Conservation (phyloP, 1,284 basidiomycete genomes). For the Malassezia psittaci region DNA sequence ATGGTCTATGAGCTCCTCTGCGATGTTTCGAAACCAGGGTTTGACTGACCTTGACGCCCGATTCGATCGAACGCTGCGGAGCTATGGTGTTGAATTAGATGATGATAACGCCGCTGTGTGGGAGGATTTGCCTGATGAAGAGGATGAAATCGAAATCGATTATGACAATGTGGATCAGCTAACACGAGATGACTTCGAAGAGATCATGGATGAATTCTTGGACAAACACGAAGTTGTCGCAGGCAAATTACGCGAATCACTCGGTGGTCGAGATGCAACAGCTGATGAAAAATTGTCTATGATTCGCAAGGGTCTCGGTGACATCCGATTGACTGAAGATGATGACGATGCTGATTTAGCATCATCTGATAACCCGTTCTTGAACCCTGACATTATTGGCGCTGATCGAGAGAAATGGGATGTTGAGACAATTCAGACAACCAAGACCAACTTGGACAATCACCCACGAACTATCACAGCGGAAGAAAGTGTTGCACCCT, state of each 20-base stretch:
- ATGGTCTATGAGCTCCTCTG: slow-evolving; percentile 75
- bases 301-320: slow-evolving; percentile 33
- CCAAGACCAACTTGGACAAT: slow-evolving; percentile 45
- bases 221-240: slow-evolving; percentile 86
- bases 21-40: slow-evolving; percentile 84
- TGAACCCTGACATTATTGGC: slow-evolving; percentile 20
- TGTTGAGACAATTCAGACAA: slow-evolving; percentile 42
- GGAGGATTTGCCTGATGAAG: slow-evolving; percentile 48
- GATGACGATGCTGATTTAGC: slow-evolving; percentile 70
- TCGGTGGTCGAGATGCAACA: slow-evolving; percentile 32
- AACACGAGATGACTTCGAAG: slow-evolving; percentile 71
- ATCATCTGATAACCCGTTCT: slow-evolving; percentile 40
- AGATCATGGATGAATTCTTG: slow-evolving; percentile 87
- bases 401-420: slow-evolving; percentile 43
- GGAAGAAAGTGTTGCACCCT: slow-evolving; percentile 26
- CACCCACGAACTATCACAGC: slow-evolving; percentile 40
- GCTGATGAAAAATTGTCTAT: slow-evolving; percentile 61
- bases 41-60: slow-evolving; percentile 78
- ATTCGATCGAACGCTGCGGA: slow-evolving; percentile 57
- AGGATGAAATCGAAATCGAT: slow-evolving; percentile 58
- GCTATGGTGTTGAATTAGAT: slow-evolving; percentile 7
- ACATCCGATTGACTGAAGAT: slow-evolving; percentile 54
- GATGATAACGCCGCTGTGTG: slow-evolving; percentile 2
- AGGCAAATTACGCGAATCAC: slow-evolving; percentile 60
- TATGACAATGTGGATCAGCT: slow-evolving; percentile 60